Evolutionary conservation across 805 yeast species (phyloP).

Genomic region (Metschnikowia santaceciliae): DNA sequence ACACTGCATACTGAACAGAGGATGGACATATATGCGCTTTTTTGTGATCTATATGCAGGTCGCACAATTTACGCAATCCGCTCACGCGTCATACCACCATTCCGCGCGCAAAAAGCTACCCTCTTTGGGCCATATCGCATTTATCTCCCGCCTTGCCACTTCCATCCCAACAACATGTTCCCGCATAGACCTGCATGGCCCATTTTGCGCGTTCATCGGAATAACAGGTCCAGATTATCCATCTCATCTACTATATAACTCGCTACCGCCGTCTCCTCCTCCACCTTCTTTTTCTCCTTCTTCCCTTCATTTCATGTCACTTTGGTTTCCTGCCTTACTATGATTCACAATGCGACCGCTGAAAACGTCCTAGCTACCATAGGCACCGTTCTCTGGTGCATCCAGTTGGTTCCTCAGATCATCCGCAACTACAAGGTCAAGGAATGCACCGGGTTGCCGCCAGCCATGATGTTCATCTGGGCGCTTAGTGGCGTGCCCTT

Average conservation of each 20-base stretch:
- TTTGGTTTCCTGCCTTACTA: background rate
- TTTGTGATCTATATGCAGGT: too few species aligned
- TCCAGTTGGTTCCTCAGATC: slow-evolving; percentile 86
- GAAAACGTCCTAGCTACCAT: slow-evolving; percentile 78
- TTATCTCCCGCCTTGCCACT: background rate
- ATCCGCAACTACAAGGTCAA: slow-evolving; percentile 68
- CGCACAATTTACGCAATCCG: too few species aligned
- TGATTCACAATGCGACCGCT: slow-evolving; percentile 35
- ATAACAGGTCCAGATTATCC: background rate
- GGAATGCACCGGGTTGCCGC: slow-evolving; percentile 83
- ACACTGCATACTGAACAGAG: too few species aligned
- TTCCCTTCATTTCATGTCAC: background rate
- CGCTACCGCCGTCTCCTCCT: too few species aligned
- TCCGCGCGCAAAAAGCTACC: background rate
- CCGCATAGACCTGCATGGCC: background rate
- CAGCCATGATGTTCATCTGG: slow-evolving; percentile 86
- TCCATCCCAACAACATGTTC: background rate
- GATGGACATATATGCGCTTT: too few species aligned
- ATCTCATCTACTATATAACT: background rate
- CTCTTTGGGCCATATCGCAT: background rate
- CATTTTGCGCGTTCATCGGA: background rate
- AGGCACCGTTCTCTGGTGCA: slow-evolving; percentile 91
- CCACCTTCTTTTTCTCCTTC: background rate
- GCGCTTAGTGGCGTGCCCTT: slow-evolving; percentile 70
- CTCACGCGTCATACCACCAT: background rate